These are phyloP conservation scores for Curvularia hawaiiensis DNA, from an alignment of 2,329 filamentous ascomycete species.

Conservation along the genomic window DNA sequence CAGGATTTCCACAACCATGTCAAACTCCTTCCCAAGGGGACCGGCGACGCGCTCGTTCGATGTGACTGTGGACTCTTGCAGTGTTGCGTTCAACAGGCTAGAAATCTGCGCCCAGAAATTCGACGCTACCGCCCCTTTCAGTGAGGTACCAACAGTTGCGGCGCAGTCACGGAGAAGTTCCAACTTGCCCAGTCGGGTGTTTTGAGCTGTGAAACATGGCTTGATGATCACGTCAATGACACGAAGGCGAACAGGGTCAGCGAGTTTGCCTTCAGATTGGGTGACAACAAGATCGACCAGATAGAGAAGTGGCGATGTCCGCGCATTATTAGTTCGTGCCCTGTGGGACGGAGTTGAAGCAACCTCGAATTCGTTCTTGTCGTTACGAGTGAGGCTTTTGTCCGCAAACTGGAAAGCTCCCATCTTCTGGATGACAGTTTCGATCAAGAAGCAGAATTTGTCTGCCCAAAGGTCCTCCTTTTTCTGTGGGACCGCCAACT, in stretches of 20 bases:
- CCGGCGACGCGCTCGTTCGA: conserved; percentile 32
- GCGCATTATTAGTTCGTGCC: conserved; percentile 51
- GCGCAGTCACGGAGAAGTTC: conserved; percentile 48
- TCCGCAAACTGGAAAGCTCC: conserved; percentile 58
- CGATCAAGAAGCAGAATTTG: conserved; percentile 58
- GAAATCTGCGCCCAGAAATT: conserved; percentile 40
- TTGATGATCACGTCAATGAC: conserved; percentile 57
- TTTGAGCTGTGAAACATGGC: conserved; percentile 60
- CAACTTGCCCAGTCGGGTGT: conserved; percentile 43
- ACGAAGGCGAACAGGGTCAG: conserved; percentile 46
- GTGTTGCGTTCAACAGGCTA: conserved; percentile 24
- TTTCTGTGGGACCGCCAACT: conserved; percentile 39
- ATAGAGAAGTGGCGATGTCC: conserved; percentile 68
- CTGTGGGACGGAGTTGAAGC: conserved; percentile 70
- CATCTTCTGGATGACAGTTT: conserved; percentile 56
- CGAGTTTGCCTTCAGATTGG: conserved; percentile 42
- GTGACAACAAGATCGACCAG: conserved; percentile 66
- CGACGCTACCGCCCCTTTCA: conserved; percentile 24
- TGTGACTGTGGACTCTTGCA: conserved; percentile 31
- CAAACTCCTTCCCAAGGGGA: conserved; percentile 70
- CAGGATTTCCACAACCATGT: conserved; percentile 70
- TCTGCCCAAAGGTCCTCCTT: conserved; percentile 53
- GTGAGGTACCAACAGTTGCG: conserved; percentile 27
- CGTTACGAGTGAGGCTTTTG: conserved; percentile 57
- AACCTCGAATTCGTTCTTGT: conserved; percentile 65